phyloP scores from a whole-genome alignment of 2,329 filamentous ascomycete genomes.

The Dactylellina drechsleri region DNA sequence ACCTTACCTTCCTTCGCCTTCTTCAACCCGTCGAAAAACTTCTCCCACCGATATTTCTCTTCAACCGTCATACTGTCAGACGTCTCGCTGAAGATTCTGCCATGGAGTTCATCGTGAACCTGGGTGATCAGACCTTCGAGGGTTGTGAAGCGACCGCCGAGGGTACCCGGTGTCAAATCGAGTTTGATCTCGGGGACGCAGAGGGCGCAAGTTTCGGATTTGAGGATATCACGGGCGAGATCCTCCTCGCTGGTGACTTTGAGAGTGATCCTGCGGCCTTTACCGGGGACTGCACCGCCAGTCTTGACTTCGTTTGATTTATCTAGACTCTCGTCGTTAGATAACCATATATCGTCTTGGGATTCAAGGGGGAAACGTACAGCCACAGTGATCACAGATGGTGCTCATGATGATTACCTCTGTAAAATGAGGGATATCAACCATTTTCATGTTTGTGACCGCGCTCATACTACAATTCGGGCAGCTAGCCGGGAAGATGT shows the following conservation, averaged over 20 bases:
- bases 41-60: constrained; percentile 77
- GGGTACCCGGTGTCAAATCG: constrained; percentile 88
- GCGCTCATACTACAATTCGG: constrained; percentile 88
- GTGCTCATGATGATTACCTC: constrained; percentile 97
- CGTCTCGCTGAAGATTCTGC: constrained; percentile 80
- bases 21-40: constrained; percentile 81
- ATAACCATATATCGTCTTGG: not conserved
- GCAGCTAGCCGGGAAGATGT: constrained; percentile 89
- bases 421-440: constrained; percentile 97
- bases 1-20: constrained; percentile 81
- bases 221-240: constrained; percentile 90
- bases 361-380: constrained; percentile 56
- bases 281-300: constrained; percentile 86
- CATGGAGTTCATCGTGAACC: constrained; percentile 86
- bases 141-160: constrained; percentile 95
- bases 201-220: constrained; percentile 90
- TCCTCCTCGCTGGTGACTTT: constrained; percentile 76
- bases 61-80: constrained; percentile 79
- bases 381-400: constrained; percentile 88
- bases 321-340: constrained; percentile 62
- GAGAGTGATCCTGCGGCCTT: constrained; percentile 84
- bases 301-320: constrained; percentile 98
- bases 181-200: constrained; percentile 87
- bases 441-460: constrained; percentile 97
- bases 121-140: constrained; percentile 93